Base-by-base conservation (phyloP, 2,329 filamentous ascomycete genomes). In the Beauveria rudraprayagi region DNA sequence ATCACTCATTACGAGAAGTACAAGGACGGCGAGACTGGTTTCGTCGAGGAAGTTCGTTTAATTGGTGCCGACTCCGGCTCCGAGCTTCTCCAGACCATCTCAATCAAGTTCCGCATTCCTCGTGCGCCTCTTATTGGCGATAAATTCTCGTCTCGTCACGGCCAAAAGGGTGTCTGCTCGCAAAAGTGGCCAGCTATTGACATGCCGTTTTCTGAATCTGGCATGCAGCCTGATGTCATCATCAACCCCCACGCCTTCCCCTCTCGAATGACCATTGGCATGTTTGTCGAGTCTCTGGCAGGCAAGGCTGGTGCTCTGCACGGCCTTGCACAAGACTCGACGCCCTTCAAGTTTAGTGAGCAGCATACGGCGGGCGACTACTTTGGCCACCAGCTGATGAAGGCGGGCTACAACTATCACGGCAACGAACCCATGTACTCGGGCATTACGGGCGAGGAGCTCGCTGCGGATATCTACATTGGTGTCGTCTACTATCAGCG, bases 191-290 rank as follows among this genome's bases (percentile, higher is more conserved):
- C 92, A 0, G 84, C 87, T 2, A 80, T 90, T 62, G 92, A 97
- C 73, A 94, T 99, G 90, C 94, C 94, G 3, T 99, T 97, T 76
- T 92, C 91, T 3, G 94, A 99, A 77, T 90, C 89, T 6, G 94
- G 94, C 59, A 97, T 99, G 63, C 92, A 97, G 71, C 94, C 94
- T 10, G 94, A 99, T 75, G 83, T 96, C 69, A 99, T 99, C 76
- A 99, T 99, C 81, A 99, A 99, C 78, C 94, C 94, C 46, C 94
- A 99, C 82, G 94, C 94, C 71, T 99, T 99, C 83, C 94, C 94
- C 8, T 97, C 93, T 51, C 92, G 94, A 76, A 99, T 99, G 94
- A 99, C 94, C 22, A 99, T 99, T 71, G 94, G 94, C 71, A 97
- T 97, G 91, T 97, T 99, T 75, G 86, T 99, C 71, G 94, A 99